Conservation (phyloP, 2,329 filamentous ascomycete genomes). For the Chaetomiaceae sp. region DNA sequence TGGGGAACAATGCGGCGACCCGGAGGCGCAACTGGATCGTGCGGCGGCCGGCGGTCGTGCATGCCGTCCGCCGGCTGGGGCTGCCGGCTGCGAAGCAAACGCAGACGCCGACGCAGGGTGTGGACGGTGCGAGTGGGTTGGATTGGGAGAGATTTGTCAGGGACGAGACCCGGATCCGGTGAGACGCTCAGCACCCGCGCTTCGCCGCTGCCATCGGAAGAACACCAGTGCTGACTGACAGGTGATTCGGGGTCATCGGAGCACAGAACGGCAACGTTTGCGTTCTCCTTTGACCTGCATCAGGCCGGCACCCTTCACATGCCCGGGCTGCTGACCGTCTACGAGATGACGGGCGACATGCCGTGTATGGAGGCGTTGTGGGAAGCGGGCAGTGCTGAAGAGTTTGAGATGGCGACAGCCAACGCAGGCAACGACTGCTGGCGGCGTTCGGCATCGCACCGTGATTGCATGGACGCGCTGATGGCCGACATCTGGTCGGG, state of each 20-base stretch:
- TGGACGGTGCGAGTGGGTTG: neutral
- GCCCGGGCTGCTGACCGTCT: constrained; percentile 19
- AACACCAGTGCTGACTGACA: constrained; percentile 1
- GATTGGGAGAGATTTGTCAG: constrained; percentile 6
- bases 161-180: constrained; percentile 9
- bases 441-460: constrained; percentile 6
- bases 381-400: constrained; percentile 20
- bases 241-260: no score
- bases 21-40: constrained; percentile 13
- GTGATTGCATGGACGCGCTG: constrained; percentile 5
- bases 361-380: constrained; percentile 24
- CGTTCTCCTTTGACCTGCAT: constrained; percentile 26
- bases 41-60: constrained; percentile 21
- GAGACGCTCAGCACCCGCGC: neutral
- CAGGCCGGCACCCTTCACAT: constrained; percentile 25
- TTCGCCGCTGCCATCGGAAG: neutral
- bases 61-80: constrained; percentile 3
- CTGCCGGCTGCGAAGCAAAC: neutral
- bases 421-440: constrained; percentile 1
- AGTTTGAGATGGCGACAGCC: constrained; percentile 14
- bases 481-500: constrained; percentile 8
- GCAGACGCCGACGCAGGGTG: neutral
- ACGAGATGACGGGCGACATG: constrained; percentile 25
- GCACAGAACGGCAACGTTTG: constrained; percentile 23
- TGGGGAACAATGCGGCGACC: constrained; percentile 17